phyloP scores from a whole-genome alignment of 345 rosid species.

The Hibiscus syriacus region DNA sequence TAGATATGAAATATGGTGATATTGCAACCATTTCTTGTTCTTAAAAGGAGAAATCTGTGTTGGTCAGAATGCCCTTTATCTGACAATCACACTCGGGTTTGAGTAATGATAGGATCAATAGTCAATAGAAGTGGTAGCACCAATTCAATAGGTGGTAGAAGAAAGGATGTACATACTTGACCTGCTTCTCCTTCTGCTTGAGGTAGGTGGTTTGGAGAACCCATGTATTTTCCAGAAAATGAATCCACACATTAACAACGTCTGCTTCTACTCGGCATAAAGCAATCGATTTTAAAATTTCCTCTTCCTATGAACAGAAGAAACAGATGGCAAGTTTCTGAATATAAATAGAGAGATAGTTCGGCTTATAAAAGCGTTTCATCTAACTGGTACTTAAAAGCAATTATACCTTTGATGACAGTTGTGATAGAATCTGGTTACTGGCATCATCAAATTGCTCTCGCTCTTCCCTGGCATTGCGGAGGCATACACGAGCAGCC shows the following conservation, averaged over 20 bases:
- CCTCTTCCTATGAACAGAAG: constrained; percentile 62
- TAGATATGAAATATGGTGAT: not conserved
- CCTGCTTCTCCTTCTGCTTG: constrained; percentile 53
- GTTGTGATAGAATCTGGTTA: constrained; percentile 64
- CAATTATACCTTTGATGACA: constrained; percentile 59
- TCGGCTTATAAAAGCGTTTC: not conserved
- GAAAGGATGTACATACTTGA: constrained; percentile 50
- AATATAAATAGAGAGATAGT: not conserved
- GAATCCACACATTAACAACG: constrained; percentile 61
- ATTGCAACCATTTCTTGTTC: not conserved
- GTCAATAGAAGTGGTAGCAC: constrained; percentile 3
- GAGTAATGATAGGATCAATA: not conserved
- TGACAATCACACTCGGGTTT: too few species aligned
- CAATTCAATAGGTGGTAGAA: not conserved
- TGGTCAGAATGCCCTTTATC: not conserved
- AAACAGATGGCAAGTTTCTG: not conserved
- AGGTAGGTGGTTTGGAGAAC: constrained; percentile 37
- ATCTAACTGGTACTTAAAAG: constrained; percentile 1
- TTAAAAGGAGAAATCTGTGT: not conserved
- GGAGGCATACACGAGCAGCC: constrained; percentile 55
- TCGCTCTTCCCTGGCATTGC: constrained; percentile 77
- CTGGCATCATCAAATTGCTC: constrained; percentile 92
- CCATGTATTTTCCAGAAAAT: constrained; percentile 66
- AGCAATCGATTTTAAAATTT: constrained; percentile 56
- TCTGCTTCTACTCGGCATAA: constrained; percentile 71